Evolutionary conservation across 2,329 filamentous ascomycete species (phyloP), one percentile per base, ranked within the genome.

Genomic region (Exophiala sp.): DNA sequence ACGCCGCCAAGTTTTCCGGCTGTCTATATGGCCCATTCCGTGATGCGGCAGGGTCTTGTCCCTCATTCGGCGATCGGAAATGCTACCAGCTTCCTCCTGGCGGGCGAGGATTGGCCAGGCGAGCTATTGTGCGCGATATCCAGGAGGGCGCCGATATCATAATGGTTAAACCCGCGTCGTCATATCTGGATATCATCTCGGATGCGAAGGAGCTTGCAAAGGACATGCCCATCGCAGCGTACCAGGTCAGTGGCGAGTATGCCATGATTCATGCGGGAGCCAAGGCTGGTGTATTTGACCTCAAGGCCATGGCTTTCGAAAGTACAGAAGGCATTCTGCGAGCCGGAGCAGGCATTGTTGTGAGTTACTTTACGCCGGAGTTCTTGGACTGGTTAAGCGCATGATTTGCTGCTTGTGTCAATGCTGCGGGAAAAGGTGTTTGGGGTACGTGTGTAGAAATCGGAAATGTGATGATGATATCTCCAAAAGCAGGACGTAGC

Each of bases 191-290:
- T 72, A 96, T 99, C 65, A 97, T 99, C 71, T 90, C 89, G 63
- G 94, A 99, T 68, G 94, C 94, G 49, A 97, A 96, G 77, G 91
- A 96, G 50, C 81, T 97, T 50, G 92, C 89, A 55, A 87, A 86
- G 68, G 91, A 97, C 70, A 80, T 97, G 71, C 94, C 94, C 2
- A 81, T 99, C 34, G 92, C 94, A 1, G 92, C 94, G 18, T 99
- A 99, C 71, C 94, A 99, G 71, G 94, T 99, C 55, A 94, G 88
- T 65, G 94, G 94, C 63, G 94, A 99, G 75, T 99, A 87, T 68
- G 91, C 94, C 61, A 97, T 97, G 94, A 94, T 99, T 48, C 90
- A 96, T 67, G 94, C 94, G 0, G 94, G 83, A 16, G 94, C 94
- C 45, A 95, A 96, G 71, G 92, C 94, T 1, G 94, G 94, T 3